Evolutionary conservation across 2,329 filamentous ascomycete species (phyloP), one percentile per base, ranked within the genome.

Genomic region (Plenodomus biglobosus): DNA sequence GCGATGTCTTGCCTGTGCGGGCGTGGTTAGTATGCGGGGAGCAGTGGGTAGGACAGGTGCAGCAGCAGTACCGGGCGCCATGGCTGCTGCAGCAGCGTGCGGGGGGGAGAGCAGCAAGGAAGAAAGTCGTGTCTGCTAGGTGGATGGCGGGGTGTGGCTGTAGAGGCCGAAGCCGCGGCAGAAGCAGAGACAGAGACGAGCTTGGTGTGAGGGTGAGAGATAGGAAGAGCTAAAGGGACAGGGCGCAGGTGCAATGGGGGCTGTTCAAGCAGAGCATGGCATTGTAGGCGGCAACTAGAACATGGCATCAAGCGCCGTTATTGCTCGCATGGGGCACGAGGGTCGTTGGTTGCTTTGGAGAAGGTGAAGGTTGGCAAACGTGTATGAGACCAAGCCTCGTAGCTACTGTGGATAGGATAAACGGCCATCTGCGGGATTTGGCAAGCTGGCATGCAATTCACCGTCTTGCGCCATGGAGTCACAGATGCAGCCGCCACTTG

Each of bases 1-100:
- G 78, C 48, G 78, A 75, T 55, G 76, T 77, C 67, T 79, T 79
- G 56, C 76, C 74, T 71, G 61, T 62, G 71, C 66, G 15, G 40
- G 24, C 30, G 36, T 34, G 17, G 41, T 62, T 52, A 61, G 59
- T 43, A 52, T 39, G 27, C 27, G 27, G 27, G 27, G 27, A 32
- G 27, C 27, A 32, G 11, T 32, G 27, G 22, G 22, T 6, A 11
- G 22, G 22, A 11, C 6, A 11, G n/a, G 11, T 8, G 44, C 36
- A 27, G 40, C 43, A 22, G 49, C 38, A 43, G 40, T 62, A 65
- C 56, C 59, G 46, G 59, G 58, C 50, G 59, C 55, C 60, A 64
- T 59, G 46, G 50, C 42, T 50, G 50, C 37, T 48, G 47, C 27
- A 44, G 41, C 50, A 38, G 37, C 45, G 38, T 46, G 46, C 16